Evolutionary conservation across 176 grass and related monocot genomes (phyloP).

Genomic region (Hyparrhenia diplandra): DNA sequence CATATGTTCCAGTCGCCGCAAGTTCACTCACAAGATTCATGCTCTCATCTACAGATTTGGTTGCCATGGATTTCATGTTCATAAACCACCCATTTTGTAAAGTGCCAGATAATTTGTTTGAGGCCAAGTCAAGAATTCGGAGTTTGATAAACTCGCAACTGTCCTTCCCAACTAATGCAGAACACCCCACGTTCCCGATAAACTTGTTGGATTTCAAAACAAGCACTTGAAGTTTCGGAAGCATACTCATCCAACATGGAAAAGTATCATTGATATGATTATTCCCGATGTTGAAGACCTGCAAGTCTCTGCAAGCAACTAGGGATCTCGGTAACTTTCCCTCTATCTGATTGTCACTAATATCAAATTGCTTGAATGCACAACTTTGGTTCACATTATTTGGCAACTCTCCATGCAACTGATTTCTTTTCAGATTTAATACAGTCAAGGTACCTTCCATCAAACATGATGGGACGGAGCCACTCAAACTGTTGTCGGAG

Average conservation of each 20-base stretch:
- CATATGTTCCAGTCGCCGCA: not conserved
- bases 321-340: not conserved
- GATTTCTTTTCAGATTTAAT: not conserved
- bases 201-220: not conserved
- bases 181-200: not conserved
- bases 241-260: not conserved
- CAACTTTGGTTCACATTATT: not conserved
- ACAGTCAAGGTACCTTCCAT: not conserved
- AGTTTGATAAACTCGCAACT: not conserved
- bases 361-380: not conserved
- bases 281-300: not conserved
- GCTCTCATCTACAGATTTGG: not conserved
- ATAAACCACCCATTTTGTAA: not conserved
- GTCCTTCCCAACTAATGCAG: not conserved
- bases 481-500: not conserved
- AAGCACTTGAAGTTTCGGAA: not conserved
- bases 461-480: not conserved
- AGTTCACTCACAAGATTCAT: not conserved
- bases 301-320: not conserved
- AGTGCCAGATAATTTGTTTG: not conserved
- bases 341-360: not conserved
- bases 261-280: not conserved
- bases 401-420: not conserved
- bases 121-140: not conserved
- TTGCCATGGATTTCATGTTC: not conserved